Base-by-base conservation (phyloP, 2,329 filamentous ascomycete species). In the Chaetothyriales sp. region DNA sequence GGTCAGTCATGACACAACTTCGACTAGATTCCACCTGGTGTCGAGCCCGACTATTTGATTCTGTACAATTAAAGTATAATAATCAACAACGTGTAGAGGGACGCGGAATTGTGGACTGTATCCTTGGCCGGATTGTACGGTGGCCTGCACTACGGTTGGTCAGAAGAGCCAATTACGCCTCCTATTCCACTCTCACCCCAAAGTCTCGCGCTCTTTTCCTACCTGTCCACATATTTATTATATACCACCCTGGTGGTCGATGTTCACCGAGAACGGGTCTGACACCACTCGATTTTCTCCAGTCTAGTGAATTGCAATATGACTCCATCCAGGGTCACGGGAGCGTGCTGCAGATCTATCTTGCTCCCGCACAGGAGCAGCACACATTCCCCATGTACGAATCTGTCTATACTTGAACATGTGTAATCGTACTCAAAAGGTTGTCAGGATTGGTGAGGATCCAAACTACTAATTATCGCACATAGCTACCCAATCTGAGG, bases 1-100 rank as follows among this genome's bases (percentile, higher is more conserved):
- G 74, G 64, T 90, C 86, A 46, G 80, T 75, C 81, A 85, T 85
- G 51, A 43, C 64, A 45, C 44, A 13, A 40, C 33, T 40, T 40
- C 33, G 15, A 15, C 33, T 40, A 15, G 13, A 5, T 40, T 9
- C 33, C 10, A 13, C 33, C 13, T 18, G 13, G 37, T 18, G 18
- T 18, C 13, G 33, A 15, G 33, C n/a, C 10, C 19, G 44, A 49
- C 47, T n/a, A 25, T 25, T 25, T 4, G 22, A 25, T 25, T 25
- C 22, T 25, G 22, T 28, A 20, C n/a, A 28, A 10, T 19, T 15
- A 33, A 19, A 46, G 18, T 18, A 29, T 40, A 43, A 43, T 25
- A 25, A 25, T 3, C 22, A 25, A n/a, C n/a, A n/a, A n/a, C n/a
- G n/a, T n/a, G n/a, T n/a, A n/a, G n/a, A n/a, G n/a, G n/a, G n/a